phyloP scores from a whole-genome alignment of 345 rosid genomes.

The Toxicodendron radicans region DNA sequence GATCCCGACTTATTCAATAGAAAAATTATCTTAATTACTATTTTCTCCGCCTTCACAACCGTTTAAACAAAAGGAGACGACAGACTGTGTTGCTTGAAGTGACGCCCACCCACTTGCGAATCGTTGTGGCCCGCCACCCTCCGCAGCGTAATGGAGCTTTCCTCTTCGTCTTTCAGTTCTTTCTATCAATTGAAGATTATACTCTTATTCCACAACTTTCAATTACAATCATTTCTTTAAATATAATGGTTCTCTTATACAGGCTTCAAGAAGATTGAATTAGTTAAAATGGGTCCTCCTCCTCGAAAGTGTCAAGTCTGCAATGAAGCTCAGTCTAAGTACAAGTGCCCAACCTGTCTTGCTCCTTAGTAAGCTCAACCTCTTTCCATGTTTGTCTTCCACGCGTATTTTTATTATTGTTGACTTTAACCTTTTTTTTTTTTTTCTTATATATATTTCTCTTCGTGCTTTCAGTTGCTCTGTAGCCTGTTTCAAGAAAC shows the following conservation, averaged over 20 bases:
- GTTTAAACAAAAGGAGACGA: too few species aligned
- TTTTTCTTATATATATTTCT: background rate
- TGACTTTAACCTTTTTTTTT: background rate
- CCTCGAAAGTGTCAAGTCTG: conserved; percentile 55
- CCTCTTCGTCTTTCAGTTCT: background rate
- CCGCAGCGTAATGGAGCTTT: background rate
- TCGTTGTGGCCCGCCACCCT: too few species aligned
- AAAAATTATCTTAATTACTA: too few species aligned
- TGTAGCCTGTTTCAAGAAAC: conserved; percentile 45
- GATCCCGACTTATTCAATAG: too few species aligned
- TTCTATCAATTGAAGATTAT: too few species aligned
- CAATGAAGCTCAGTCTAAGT: conserved; percentile 57
- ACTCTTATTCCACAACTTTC: too few species aligned
- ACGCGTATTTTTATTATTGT: background rate
- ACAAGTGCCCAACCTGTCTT: conserved; percentile 83
- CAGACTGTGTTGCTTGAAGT: too few species aligned
- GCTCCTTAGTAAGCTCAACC: conserved; percentile 59
- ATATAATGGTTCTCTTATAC: background rate
- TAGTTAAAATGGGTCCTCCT: conserved; percentile 31
- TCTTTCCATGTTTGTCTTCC: background rate
- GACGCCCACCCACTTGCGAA: too few species aligned
- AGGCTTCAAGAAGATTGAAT: background rate
- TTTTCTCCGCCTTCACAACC: too few species aligned
- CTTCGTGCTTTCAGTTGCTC: conserved; percentile 61
- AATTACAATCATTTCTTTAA: too few species aligned